A percentile compares a stretch with the other conserved stretches of the same genome.
Conservation (phyloP, 306 rosid genomes). For the Vigna unguiculata region DNA sequence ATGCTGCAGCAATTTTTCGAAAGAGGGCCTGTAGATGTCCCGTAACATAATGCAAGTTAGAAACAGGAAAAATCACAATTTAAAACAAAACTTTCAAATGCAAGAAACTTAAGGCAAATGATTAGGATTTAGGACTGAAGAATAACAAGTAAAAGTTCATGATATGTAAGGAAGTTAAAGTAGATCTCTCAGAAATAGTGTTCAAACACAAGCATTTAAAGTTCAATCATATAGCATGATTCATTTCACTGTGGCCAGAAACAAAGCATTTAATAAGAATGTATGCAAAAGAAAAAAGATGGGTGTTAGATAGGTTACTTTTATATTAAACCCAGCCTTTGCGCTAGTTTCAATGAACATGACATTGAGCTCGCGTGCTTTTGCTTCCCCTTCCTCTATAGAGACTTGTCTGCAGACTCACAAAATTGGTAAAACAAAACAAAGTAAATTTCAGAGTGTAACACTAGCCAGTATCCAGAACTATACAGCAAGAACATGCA, state of each 20-base stretch:
- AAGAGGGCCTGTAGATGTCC: constrained; percentile 64
- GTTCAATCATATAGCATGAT: constrained; percentile 1
- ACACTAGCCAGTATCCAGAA: constrained; percentile 11
- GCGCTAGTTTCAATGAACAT: constrained; percentile 86
- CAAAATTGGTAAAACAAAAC: constrained; percentile 22
- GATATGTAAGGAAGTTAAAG: background rate
- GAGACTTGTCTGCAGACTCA: constrained; percentile 70
- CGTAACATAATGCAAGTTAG: constrained; percentile 14
- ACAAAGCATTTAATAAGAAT: constrained; percentile 6
- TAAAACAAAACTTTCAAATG: background rate
- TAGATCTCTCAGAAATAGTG: background rate
- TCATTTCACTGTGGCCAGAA: constrained; percentile 12
- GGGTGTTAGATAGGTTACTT: constrained; percentile 51
- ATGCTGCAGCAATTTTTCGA: constrained; percentile 80
- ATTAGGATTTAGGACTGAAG: background rate
- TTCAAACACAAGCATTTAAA: background rate
- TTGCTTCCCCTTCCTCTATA: constrained; percentile 84
- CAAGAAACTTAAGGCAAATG: background rate
- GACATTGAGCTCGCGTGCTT: constrained; percentile 71
- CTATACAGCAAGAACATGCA: background rate
- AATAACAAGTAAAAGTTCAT: background rate
- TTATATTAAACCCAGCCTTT: constrained; percentile 86
- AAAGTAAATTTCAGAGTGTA: background rate
- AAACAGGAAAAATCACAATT: background rate
- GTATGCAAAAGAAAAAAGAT: constrained; percentile 7